Evolutionary conservation across 345 rosid species (phyloP), one percentile per base, ranked within the genome.

Genomic region (Salix caprea): DNA sequence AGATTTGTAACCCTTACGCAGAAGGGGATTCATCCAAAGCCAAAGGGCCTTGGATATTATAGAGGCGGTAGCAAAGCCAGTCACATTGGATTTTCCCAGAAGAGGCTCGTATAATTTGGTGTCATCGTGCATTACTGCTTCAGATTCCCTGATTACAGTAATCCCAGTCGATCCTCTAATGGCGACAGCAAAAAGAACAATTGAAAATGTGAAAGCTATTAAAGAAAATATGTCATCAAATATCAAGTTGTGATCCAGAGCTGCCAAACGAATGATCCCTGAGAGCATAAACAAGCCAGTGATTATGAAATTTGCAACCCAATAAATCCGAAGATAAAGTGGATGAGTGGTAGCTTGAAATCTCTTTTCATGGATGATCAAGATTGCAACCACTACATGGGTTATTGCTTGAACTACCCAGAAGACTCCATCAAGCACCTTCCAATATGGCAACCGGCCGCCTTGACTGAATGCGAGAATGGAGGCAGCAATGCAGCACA

Each of bases 21-120:
- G 82, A 42, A 95, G 76, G 18, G 97, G 97, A 82, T 91, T 95
- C 91, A 95, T 90, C 99, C 97, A 95, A 37, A 95, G 40, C 99
- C 96, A 95, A 48, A 95, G 93, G 72, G 82, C 75, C 73, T 87
- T 93, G 3, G 97, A 93, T 46, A 89, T 3, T 30, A 72, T 36
- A 0, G 97, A 87, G 75, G 99, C 99, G 14, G 96, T 85, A 76
- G 97, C 96, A 52, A 87, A 93, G 37, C 81, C 85, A 69, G 84
- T 87, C 32, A 87, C 90, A 56, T 70, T 85, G 65, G 88, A 68
- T 80, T 90, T 87, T 34, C 52, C 81, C 84, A 79, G 58, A 62
- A 84, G 85, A 21, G 70, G 81, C 50, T 89, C 91, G 71, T 71
- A 37, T 56, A 77, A 69, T 67, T 73, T 79, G 56, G 79, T 80